Evolutionary conservation across 1,284 basidiomycete species (phyloP), one percentile per base, ranked within the genome.

Genomic region (Termitomyces sp.): DNA sequence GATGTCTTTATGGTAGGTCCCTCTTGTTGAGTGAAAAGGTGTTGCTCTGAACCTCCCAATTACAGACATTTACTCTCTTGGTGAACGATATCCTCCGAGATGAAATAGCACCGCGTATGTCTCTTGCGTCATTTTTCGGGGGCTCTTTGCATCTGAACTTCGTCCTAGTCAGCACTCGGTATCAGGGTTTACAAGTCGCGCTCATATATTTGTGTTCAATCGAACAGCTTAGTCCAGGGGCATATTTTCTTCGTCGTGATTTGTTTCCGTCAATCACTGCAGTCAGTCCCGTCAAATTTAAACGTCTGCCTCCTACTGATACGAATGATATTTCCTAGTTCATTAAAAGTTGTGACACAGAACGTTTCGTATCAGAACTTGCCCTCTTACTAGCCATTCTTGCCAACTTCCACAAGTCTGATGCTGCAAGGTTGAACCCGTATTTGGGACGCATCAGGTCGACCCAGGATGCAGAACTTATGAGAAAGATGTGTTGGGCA

Each of bases 341-440:
- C 28, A 72, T 83, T 24, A 81, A 74, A 53, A 72, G 72, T 10
- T 76, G 73, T 2, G 73, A 78, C 26, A 84, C 77, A 3, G 73
- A 76, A 54, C 70, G 72, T 41, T 83, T 70, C 60, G 74, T 80
- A 0, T 82, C 84, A 50, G 83, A 85, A 61, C 79, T 80, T 0
- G 66, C 73, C 1, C 65, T 85, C 6, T 68, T 86, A 8, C 73
- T 84, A 21, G 72, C 75, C 11, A 66, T 85, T 30, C 72, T 87
- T 0, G 79, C 80, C 49, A 83, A 84, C 58, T 87, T 81, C 60
- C 84, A 86, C 63, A 82, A 81, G 59, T 82, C 81, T 0, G 83
- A 85, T 59, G 81, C 81, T 10, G 79, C 80, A 7, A 82, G 77
- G 53, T 70, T 83, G 38, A 87, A 87, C 64, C 79, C 79, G 1